A percentile compares a stretch with the other conserved stretches of the same genome.
phyloP scores from a whole-genome alignment of 2,329 filamentous ascomycete genomes.

The Chrysosporium keratinophilum region DNA sequence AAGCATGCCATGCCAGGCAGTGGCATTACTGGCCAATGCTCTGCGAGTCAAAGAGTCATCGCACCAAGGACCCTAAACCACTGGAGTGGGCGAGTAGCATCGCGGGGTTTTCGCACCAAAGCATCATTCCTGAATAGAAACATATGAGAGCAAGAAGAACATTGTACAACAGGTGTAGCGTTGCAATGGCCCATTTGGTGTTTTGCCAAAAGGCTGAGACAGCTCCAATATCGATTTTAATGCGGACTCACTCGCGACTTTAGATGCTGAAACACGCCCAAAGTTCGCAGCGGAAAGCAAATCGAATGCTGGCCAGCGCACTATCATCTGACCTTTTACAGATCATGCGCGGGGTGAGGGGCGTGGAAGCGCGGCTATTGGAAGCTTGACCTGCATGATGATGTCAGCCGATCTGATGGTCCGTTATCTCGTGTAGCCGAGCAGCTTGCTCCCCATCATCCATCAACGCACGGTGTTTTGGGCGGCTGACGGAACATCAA shows the following conservation, averaged over 20 bases:
- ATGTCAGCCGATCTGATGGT: not conserved
- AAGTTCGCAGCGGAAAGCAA: not conserved
- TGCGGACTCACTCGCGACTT: no score
- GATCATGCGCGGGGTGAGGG: not conserved
- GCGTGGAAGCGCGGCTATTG: constrained; percentile 7
- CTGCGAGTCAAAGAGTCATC: not conserved
- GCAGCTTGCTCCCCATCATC: not conserved
- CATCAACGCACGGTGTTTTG: not conserved
- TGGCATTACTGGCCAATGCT: no score
- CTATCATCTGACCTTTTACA: constrained; percentile 9
- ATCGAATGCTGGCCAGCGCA: not conserved
- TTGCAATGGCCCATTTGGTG: no score
- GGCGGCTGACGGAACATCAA: not conserved
- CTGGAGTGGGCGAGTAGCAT: no score
- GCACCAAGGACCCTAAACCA: no score
- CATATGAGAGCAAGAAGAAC: no score
- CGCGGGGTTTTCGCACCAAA: no score
- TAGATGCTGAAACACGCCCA: not conserved
- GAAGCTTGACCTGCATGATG: constrained; percentile 3
- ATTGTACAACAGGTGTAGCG: no score
- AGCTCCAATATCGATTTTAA: no score
- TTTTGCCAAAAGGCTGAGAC: no score
- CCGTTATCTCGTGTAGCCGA: not conserved
- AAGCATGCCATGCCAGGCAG: no score
- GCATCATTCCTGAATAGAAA: no score